Percentiles rank a stretch among this genome's conserved stretches.
Conservation (phyloP, 805 yeast genomes). For the Spathaspora hagerdaliae region DNA sequence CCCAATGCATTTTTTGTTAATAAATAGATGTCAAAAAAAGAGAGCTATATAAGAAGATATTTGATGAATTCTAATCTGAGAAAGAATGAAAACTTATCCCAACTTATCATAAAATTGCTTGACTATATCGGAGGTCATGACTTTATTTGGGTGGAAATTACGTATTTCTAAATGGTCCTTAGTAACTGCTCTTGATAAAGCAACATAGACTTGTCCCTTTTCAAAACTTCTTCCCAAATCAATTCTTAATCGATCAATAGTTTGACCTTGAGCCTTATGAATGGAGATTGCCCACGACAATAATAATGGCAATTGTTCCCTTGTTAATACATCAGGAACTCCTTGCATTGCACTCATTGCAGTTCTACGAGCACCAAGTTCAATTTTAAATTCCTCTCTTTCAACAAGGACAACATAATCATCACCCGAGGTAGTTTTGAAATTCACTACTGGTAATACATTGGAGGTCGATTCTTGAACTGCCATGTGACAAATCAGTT, state of each 20-base stretch:
- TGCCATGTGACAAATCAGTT: slow-evolving; percentile 17
- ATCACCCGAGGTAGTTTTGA: slow-evolving; percentile 31
- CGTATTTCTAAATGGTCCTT: slow-evolving; percentile 61
- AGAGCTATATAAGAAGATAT: too few relatives aligned
- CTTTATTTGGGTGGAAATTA: slow-evolving; percentile 57
- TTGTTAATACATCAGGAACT: slow-evolving; percentile 22
- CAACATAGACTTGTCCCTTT: slow-evolving; percentile 82
- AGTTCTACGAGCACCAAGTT: slow-evolving; percentile 1
- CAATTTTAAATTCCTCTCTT: slow-evolving; percentile 30
- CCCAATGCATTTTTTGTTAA: too few relatives aligned
- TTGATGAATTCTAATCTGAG: too few relatives aligned
- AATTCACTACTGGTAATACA: slow-evolving; percentile 45
- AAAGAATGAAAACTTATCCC: background rate
- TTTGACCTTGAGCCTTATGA: slow-evolving; percentile 85
- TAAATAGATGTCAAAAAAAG: too few relatives aligned
- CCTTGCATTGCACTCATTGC: slow-evolving; percentile 1
- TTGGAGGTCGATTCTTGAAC: slow-evolving; percentile 15
- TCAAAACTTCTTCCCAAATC: slow-evolving; percentile 67
- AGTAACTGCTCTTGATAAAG: slow-evolving; percentile 72
- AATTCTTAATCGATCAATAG: slow-evolving; percentile 65
- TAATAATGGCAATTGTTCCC: slow-evolving; percentile 65
- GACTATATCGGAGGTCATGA: slow-evolving; percentile 36
- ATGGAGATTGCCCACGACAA: slow-evolving; percentile 82
- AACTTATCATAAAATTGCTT: slow-evolving; percentile 25
- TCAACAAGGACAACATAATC: slow-evolving; percentile 28